These are phyloP conservation scores for Hypoxylon intermedium DNA, from an alignment of 495 filamentous ascomycete genomes.

Conservation along the genomic window DNA sequence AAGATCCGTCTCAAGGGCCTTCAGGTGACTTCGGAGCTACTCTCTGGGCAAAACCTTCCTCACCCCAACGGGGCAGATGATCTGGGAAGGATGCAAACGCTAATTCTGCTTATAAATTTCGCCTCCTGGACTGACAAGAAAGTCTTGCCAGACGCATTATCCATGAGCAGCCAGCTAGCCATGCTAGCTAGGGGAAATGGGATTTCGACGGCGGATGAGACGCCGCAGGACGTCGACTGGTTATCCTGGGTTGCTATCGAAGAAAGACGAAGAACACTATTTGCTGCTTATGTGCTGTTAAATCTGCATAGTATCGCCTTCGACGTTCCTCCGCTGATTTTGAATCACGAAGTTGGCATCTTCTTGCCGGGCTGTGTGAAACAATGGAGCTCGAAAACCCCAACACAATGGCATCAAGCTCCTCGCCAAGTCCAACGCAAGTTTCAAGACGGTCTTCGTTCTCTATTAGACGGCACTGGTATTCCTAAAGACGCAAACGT, in stretches of 20 bases:
- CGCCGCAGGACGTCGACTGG: constrained; percentile 51
- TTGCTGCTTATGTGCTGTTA: constrained; percentile 63
- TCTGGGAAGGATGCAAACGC: constrained; percentile 55
- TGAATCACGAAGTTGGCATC: constrained; percentile 58
- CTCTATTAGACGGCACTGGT: constrained; percentile 44
- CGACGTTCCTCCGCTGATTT: constrained; percentile 60
- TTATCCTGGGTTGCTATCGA: constrained; percentile 59
- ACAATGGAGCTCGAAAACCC: constrained; percentile 59
- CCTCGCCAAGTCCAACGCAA: constrained; percentile 38
- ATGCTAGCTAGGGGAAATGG: constrained; percentile 59
- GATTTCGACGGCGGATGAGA: constrained; percentile 46
- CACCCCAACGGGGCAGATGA: constrained; percentile 43
- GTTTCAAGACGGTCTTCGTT: constrained; percentile 60
- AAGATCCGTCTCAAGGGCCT: constrained; percentile 56
- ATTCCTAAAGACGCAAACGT: constrained; percentile 44
- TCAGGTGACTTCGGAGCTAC: constrained; percentile 51
- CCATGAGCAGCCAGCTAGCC: constrained; percentile 58
- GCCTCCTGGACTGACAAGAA: constrained; percentile 63
- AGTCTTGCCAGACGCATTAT: constrained; percentile 57
- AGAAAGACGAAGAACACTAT: constrained; percentile 58
- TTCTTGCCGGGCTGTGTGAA: constrained; percentile 60
- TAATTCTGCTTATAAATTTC: constrained; percentile 56
- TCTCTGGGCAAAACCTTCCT: constrained; percentile 37
- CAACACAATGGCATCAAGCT: constrained; percentile 53
- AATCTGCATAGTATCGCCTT: constrained; percentile 64